phyloP scores from a whole-genome alignment of 345 rosid genomes.

The Populus nigra region DNA sequence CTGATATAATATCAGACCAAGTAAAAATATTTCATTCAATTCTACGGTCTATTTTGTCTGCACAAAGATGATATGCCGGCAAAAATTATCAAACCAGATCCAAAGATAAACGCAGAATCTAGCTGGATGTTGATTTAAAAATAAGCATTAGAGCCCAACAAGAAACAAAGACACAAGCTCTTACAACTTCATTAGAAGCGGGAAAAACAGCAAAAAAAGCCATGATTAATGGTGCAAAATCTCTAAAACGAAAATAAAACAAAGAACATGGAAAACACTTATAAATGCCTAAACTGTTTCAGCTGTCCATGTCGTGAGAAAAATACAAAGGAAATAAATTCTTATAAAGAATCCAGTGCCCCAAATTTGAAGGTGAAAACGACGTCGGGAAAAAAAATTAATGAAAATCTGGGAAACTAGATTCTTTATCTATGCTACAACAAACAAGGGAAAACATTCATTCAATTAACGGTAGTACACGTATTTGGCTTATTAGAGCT shows the following conservation, averaged over 20 bases:
- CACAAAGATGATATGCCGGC: neutral
- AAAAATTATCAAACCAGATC: neutral
- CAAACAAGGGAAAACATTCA: slow-evolving; percentile 10
- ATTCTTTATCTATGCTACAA: neutral
- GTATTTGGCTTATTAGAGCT: neutral
- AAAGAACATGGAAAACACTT: neutral
- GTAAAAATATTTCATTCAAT: neutral
- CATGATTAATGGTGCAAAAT: neutral
- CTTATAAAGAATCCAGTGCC: neutral
- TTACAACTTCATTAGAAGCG: neutral
- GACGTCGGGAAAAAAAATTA: neutral
- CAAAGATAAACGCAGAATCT: neutral
- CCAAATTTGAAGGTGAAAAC: neutral
- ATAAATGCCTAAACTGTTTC: slow-evolving; percentile 15
- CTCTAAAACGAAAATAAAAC: slow-evolving; percentile 3
- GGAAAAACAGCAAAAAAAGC: neutral
- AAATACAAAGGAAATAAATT: slow-evolving; percentile 3
- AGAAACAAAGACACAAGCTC: neutral
- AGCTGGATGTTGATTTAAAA: neutral
- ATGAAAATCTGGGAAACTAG: slow-evolving; percentile 6
- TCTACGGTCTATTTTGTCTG: neutral
- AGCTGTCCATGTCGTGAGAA: slow-evolving; percentile 5
- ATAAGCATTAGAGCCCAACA: neutral
- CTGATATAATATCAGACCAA: slow-evolving; percentile 8
- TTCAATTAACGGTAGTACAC: slow-evolving; percentile 15